Conservation (phyloP, 768 basidiomycete genomes). For the Suillus discolor region DNA sequence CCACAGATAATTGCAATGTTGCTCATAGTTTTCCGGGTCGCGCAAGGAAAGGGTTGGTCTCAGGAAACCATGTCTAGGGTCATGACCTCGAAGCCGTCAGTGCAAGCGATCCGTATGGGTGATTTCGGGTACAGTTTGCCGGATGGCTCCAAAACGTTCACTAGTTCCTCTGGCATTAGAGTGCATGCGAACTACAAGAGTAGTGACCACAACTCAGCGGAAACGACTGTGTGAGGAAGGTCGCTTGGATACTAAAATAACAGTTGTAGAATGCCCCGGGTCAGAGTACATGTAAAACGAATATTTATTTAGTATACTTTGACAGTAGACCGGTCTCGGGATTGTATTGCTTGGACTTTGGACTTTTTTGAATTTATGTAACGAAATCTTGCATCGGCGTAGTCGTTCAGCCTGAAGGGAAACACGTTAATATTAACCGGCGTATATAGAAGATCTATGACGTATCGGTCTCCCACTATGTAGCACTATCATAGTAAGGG, state of each 20-base stretch:
- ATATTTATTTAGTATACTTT: neutral
- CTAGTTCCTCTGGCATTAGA: neutral
- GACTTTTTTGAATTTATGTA: too few relatives aligned
- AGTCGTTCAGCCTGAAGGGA: neutral
- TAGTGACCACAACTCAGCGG: neutral
- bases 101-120: neutral
- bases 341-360: neutral
- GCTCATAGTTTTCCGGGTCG: constrained; percentile 34
- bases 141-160: neutral
- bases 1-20: constrained; percentile 30
- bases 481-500: too few relatives aligned
- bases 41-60: constrained; percentile 30
- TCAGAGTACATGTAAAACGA: neutral
- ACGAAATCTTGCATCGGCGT: neutral
- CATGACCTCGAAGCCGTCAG: neutral
- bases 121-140: neutral
- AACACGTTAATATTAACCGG: neutral
- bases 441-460: neutral
- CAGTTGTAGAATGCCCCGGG: neutral
- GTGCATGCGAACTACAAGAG: neutral
- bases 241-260: neutral
- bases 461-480: too few relatives aligned
- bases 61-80: constrained; percentile 4
- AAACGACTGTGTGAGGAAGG: neutral
- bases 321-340: neutral